Base-by-base conservation (phyloP, 371 early-diverging fungal species). In the Mucor saturninus region DNA sequence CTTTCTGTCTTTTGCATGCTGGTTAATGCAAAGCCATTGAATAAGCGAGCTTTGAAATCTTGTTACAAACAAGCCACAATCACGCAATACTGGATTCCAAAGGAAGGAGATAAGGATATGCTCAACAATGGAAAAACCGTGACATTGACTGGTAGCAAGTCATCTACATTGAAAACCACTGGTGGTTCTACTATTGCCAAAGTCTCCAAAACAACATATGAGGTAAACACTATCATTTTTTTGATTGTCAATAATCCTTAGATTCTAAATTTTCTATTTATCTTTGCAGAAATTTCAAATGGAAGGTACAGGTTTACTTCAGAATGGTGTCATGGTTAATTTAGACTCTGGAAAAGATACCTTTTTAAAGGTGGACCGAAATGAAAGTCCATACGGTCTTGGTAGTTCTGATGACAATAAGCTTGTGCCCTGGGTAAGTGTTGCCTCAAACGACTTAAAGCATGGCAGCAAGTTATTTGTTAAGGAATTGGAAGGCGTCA, bases 401-500 rank as follows among this genome's bases (percentile, higher is more conserved):
- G 73, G 73, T n/a, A 55, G 46, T 28, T 38, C 52, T 38, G 62
- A 74, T 51, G 32, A 35, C 31, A 64, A 66, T 52, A 50, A 69
- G 43, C 69, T 82, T 21, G 69, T 70, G 37, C 83, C 83, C 31
- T 82, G 73, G 61, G 61, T 74, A 30, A 71, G 77, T 32, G 76
- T 80, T 35, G 80, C 81, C 8, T 68, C 77, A 13, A 79, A 79
- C 42, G 80, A 77, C 64, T 39, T 76, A 29, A 71, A 74, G 54
- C 69, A 74, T 54, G 76, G 74, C 14, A 76, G 78, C 57, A 86
- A 79, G 69, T 71, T 82, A 45, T 79, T 61, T 39, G 68, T 82
- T 29, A 79, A 79, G 31, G 54, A 63, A 15, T 58, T 82, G 8
- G 71, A 71, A 39, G 83, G 83, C 37, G 77, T 80, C 71, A 62